Evolutionary conservation across 768 basidiomycete species (phyloP), one percentile per base, ranked within the genome.

Genomic region (Kwoniella shandongensis): DNA sequence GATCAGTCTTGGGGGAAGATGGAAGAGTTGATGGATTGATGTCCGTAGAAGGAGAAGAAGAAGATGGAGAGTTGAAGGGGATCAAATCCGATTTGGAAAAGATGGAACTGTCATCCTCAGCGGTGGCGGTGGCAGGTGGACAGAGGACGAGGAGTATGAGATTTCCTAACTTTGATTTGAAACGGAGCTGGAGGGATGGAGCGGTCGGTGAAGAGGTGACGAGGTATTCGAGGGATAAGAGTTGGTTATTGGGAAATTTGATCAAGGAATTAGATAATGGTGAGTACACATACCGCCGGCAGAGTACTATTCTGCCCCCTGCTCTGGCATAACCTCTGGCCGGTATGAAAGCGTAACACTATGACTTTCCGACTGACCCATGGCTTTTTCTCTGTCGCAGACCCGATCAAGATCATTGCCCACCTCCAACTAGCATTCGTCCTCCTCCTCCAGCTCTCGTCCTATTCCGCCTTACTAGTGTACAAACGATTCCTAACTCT

Each of bases 381-480:
- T n/a, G n/a, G n/a, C n/a, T n/a, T n/a, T n/a, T n/a, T n/a, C n/a
- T n/a, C n/a, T 36, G 12, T 50, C 26, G 30, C 54, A 78, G 77
- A 77, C 22, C 59, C 67, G 5, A 22, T 54, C 11, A 63, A 62
- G 23, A 63, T 79, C 1, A 58, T 79, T 10, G 74, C 61, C 11
- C 69, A 79, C 29, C 57, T 79, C 0, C 75, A 79, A 48, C 72
- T 79, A 20, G 57, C 78, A 13, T 79, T 79, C 58, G 46, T 78
- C 44, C 60, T 78, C 52, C 69, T 79, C 39, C 63, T 78, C 20
- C 67, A 78, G 59, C 59, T 79, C 1, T 76, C 77, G 54, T 78
- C 78, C 36, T 79, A 75, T 54, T 71, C 78, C 17, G 52, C 73
- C n/a, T 65, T 79, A 17, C 49, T 67, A 29, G 66, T 70, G 1